Conservation (phyloP, 805 yeast genomes). For the Wickerhamiella australiensis region DNA sequence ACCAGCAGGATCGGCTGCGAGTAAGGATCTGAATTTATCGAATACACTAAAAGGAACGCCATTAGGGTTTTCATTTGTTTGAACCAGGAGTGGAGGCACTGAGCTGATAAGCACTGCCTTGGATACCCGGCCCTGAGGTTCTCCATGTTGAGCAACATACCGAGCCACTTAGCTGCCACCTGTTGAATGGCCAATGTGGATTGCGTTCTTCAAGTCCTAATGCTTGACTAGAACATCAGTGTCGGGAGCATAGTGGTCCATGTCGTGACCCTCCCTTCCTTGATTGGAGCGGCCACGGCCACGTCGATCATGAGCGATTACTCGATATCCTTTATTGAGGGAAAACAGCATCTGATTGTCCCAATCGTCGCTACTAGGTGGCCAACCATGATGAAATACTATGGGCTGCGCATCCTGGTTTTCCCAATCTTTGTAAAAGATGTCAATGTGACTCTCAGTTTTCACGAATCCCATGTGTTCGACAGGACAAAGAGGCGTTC, state of each 20-base stretch:
- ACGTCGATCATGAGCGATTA: slow-evolving; percentile 12
- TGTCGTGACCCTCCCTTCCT: slow-evolving; percentile 8
- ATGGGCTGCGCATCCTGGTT: slow-evolving; percentile 7
- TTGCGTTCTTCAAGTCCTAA: slow-evolving; percentile 9
- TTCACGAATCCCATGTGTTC: neutral
- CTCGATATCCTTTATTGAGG: slow-evolving; percentile 11
- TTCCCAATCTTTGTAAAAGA: slow-evolving; percentile 13
- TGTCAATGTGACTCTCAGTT: slow-evolving; percentile 4
- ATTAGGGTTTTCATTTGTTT: slow-evolving; percentile 2
- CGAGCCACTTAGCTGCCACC: slow-evolving; percentile 12
- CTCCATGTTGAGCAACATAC: slow-evolving; percentile 1
- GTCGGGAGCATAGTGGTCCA: slow-evolving; percentile 12
- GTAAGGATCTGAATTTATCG: neutral
- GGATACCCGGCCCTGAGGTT: slow-evolving; percentile 5
- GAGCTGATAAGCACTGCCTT: slow-evolving; percentile 10
- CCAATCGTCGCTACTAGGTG: slow-evolving; percentile 12
- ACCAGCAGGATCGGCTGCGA: slow-evolving; percentile 4
- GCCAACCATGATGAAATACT: slow-evolving; percentile 12
- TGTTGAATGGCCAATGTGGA: slow-evolving; percentile 12
- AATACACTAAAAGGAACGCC: slow-evolving; percentile 2
- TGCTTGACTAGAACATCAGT: neutral
- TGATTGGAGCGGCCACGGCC: slow-evolving; percentile 12
- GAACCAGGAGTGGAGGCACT: slow-evolving; percentile 7
- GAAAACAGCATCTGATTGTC: slow-evolving; percentile 12
- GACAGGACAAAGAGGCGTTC: too few relatives aligned